Conservation (phyloP, 495 filamentous ascomycete genomes). For the Podospora pseudocomata region DNA sequence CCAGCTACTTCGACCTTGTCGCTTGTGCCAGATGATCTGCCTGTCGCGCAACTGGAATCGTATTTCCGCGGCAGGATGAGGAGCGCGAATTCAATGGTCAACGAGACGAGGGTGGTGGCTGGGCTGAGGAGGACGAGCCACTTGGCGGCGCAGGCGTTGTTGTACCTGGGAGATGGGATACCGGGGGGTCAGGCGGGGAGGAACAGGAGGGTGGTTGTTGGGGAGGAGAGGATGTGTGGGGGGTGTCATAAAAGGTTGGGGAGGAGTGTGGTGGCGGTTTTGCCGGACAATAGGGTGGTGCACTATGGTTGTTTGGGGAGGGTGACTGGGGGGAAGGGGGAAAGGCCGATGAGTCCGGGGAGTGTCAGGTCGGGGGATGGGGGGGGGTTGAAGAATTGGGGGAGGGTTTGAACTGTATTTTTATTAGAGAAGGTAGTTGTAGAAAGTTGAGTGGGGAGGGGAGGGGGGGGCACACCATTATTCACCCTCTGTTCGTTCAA, state of each 20-base stretch:
- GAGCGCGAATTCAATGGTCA: constrained; percentile 73
- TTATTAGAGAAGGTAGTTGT: constrained; percentile 1
- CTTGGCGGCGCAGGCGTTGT: constrained; percentile 63
- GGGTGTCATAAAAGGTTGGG: constrained; percentile 92
- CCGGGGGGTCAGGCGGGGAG: constrained; percentile 54
- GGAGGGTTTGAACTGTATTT: constrained; percentile 1
- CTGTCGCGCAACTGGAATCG: constrained; percentile 73
- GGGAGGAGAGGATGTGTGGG: constrained; percentile 82
- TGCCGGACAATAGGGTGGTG: constrained; percentile 62
- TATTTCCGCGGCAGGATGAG: constrained; percentile 93
- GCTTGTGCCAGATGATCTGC: constrained; percentile 76
- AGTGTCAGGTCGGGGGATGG: not conserved
- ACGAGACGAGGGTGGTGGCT: constrained; percentile 71
- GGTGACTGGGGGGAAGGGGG: constrained; percentile 25
- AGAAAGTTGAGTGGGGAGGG: not conserved
- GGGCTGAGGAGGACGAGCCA: constrained; percentile 69
- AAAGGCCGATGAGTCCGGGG: constrained; percentile 16
- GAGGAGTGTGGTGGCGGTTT: constrained; percentile 69
- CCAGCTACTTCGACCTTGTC: constrained; percentile 80
- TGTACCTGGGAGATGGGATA: constrained; percentile 64
- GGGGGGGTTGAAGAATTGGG: constrained; percentile 20
- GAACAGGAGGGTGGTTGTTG: constrained; percentile 72
- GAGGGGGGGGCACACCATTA: not conserved
- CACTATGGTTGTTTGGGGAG: constrained; percentile 77
- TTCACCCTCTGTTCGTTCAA: too few species aligned